Evolutionary conservation across 495 filamentous ascomycete species (phyloP).

Genomic region (Zalerion maritima): DNA sequence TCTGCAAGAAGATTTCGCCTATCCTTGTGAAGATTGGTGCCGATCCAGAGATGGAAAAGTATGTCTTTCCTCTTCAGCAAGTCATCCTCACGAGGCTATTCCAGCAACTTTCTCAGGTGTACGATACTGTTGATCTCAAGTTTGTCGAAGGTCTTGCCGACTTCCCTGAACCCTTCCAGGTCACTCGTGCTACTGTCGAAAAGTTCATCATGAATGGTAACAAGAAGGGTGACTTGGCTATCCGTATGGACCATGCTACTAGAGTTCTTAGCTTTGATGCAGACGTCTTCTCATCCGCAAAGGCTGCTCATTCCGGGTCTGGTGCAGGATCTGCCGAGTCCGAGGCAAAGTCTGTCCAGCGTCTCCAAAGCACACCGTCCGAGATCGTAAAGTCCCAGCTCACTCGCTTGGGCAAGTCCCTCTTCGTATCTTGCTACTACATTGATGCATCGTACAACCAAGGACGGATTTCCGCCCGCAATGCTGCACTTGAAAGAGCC

Average conservation of each 20-base stretch:
- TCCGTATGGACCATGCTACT: slow-evolving; percentile 88
- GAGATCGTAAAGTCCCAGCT: slow-evolving; percentile 96
- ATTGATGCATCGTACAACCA: slow-evolving; percentile 82
- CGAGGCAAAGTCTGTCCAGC: slow-evolving; percentile 75
- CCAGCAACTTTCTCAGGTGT: slow-evolving; percentile 97
- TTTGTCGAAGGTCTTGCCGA: slow-evolving; percentile 89
- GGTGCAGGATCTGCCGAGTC: slow-evolving; percentile 76
- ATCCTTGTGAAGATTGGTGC: slow-evolving; percentile 88
- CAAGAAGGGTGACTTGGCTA: slow-evolving; percentile 97
- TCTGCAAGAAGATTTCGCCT: slow-evolving; percentile 97
- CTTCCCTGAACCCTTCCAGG: slow-evolving; percentile 95
- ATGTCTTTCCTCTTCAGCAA: slow-evolving; percentile 86
- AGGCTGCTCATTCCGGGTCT: slow-evolving; percentile 77
- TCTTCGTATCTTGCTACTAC: slow-evolving; percentile 87
- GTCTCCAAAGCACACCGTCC: slow-evolving; percentile 90
- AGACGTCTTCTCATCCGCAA: slow-evolving; percentile 93
- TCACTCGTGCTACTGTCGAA: slow-evolving; percentile 80
- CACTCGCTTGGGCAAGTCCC: slow-evolving; percentile 74
- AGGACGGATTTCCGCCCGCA: slow-evolving; percentile 61
- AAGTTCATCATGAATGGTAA: slow-evolving; percentile 99
- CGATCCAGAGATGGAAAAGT: slow-evolving; percentile 93
- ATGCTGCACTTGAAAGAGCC: slow-evolving; percentile 63
- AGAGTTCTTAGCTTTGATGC: slow-evolving; percentile 94
- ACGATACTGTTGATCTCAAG: slow-evolving; percentile 89
- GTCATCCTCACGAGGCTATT: slow-evolving; percentile 96